These are phyloP conservation scores for Allium cepa DNA, from an alignment of 106 monocot species.

Conservation along the genomic window DNA sequence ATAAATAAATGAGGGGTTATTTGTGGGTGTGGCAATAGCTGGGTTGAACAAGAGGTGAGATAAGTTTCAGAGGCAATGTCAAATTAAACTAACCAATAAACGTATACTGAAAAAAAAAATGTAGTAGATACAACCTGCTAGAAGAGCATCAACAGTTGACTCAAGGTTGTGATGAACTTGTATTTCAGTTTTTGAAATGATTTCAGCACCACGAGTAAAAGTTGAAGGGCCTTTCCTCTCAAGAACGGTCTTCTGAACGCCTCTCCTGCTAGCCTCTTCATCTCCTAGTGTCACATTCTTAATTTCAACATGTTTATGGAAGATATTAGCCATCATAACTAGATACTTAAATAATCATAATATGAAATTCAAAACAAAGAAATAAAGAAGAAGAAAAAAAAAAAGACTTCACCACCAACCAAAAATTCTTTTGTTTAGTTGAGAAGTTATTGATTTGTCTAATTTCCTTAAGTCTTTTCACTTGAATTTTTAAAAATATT, in stretches of 20 bases:
- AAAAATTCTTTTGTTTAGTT: too few relatives aligned
- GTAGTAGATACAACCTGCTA: conserved; percentile 43
- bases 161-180: conserved; percentile 70
- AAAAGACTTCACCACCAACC: too few relatives aligned
- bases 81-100: background rate
- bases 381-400: too few relatives aligned
- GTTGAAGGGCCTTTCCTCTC: conserved; percentile 88
- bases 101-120: background rate
- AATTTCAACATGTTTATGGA: too few relatives aligned
- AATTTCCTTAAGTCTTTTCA: too few relatives aligned
- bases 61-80: background rate
- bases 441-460: too few relatives aligned
- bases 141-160: conserved; percentile 81
- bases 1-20: too few relatives aligned
- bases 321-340: too few relatives aligned
- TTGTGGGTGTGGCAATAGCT: too few relatives aligned
- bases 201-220: conserved; percentile 78
- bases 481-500: too few relatives aligned
- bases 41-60: background rate
- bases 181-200: conserved; percentile 79
- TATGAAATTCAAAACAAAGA: too few relatives aligned
- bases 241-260: conserved; percentile 73
- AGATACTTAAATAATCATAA: too few relatives aligned
- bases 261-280: conserved; percentile 84
- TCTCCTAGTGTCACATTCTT: conserved; percentile 94